Evolutionary conservation across 495 filamentous ascomycete species (phyloP), one percentile per base, ranked within the genome.

Genomic region (Glonium stellatum): DNA sequence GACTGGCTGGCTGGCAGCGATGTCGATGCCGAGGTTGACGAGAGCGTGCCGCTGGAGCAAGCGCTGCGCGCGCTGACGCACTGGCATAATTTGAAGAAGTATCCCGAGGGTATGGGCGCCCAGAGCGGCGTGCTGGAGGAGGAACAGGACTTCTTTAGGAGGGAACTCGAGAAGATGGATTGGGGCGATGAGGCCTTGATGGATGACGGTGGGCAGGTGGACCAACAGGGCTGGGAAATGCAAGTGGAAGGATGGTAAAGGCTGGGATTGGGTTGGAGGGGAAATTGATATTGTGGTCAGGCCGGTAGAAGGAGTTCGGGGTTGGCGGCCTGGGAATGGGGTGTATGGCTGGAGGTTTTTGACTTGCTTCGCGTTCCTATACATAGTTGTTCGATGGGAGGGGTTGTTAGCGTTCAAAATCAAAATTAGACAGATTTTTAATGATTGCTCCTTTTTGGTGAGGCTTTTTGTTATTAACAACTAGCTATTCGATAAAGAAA

Each of bases 1-100:
- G 95, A 97, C 69, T 98, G 95, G 95, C 77, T 98, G 0, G 86
- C 88, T 0, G 95, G 93, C 9, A 85, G 85, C 21, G 90, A 96
- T 64, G 85, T 97, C 4, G 93, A 98, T 64, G 87, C 84, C 0
- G 91, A 95, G 62, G 90, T 97, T 0, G 93, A 97, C 66, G 90
- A 96, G 67, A 88, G 89, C 9, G 70, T 97, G 59, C 92, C 92
- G 6, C 75, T 95, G 5, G 93, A 98, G 72, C 89, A 96, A 72
- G 90, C 89, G 0, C 77, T 96, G 25, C 78, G 93, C 34, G 87
- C 84, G 22, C 69, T 98, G 54, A 95, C 91, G 37, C 87, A 95
- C 70, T 98, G 93, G 89, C 89, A 90, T 76, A 93, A 96, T 69
- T 74, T 96, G 64, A 80, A 87, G 41, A 71, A 82, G 53, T 97